Evolutionary conservation across 1,284 basidiomycete species (phyloP).

Genomic region (Pseudozyma sp.): DNA sequence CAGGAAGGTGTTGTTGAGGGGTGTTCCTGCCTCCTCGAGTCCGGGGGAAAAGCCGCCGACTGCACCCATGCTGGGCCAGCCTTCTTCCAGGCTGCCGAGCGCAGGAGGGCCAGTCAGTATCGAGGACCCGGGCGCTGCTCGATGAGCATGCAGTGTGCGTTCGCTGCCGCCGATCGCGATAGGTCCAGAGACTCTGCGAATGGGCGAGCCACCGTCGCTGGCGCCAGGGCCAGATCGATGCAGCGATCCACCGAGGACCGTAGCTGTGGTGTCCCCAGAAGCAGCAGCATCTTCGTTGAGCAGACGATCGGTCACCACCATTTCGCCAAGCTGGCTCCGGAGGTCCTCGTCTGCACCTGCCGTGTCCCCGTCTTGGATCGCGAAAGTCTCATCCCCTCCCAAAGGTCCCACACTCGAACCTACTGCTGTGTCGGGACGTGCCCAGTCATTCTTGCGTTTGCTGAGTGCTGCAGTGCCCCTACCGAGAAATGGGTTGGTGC

Average conservation of each 20-base stretch:
- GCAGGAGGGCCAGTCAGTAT: conserved; percentile 12
- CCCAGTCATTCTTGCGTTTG: conserved; percentile 49
- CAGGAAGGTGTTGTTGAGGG: conserved; percentile 72
- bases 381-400: conserved; percentile 36
- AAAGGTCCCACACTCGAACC: conserved; percentile 38
- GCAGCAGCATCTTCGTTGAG: conserved; percentile 22
- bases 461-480: conserved; percentile 34
- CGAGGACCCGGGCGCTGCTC: conserved; percentile 10
- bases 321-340: conserved; percentile 19
- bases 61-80: conserved; percentile 22
- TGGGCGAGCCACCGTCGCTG: conserved; percentile 30
- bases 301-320: conserved; percentile 36
- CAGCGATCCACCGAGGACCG: not conserved
- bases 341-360: conserved; percentile 4
- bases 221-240: conserved; percentile 14
- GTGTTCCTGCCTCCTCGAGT: conserved; percentile 68
- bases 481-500: conserved; percentile 4
- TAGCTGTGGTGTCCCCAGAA: not conserved
- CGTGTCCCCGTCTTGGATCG: conserved; percentile 8
- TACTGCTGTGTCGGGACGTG: conserved; percentile 51
- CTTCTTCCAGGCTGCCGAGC: conserved; percentile 25
- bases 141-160: conserved; percentile 18
- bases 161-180: conserved; percentile 30
- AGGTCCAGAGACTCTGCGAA: conserved; percentile 36
- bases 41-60: conserved; percentile 44